These are phyloP conservation scores for Alnus rubra DNA, from an alignment of 306 rosid genomes.

Conservation along the genomic window DNA sequence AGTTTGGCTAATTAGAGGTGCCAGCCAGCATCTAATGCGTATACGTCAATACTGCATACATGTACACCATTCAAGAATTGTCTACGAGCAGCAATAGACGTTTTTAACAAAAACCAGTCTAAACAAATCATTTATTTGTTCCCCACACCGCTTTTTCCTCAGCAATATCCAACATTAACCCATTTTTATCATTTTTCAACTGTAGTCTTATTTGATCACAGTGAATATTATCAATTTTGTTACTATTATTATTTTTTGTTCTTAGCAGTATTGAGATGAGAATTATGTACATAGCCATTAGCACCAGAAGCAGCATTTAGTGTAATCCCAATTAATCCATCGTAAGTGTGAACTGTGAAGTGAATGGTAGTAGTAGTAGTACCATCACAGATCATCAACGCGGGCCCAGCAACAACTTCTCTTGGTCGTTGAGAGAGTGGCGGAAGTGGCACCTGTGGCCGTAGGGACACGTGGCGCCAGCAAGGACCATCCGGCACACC, in stretches of 20 bases:
- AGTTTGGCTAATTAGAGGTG: not conserved
- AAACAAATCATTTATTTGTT: not conserved
- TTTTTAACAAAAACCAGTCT: not conserved
- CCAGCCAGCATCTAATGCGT: not conserved
- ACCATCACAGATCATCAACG: not conserved
- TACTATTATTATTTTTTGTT: not conserved
- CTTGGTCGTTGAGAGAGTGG: slow-evolving; percentile 77
- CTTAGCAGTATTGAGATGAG: not conserved
- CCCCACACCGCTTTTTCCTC: not conserved
- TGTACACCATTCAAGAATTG: not conserved
- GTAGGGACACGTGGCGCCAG: slow-evolving; percentile 74
- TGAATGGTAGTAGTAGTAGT: too few relatives aligned
- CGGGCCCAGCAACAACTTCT: slow-evolving; percentile 35
- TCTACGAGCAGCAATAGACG: not conserved
- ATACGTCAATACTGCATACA: not conserved
- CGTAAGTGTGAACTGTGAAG: too few relatives aligned
- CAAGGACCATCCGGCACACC: slow-evolving; percentile 85
- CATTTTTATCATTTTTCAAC: not conserved
- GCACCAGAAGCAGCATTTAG: too few relatives aligned
- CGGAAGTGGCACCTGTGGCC: slow-evolving; percentile 98
- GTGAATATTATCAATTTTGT: too few relatives aligned
- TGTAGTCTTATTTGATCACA: too few relatives aligned
- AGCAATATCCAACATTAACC: not conserved
- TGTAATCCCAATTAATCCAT: too few relatives aligned
- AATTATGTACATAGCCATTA: not conserved